phyloP scores from a whole-genome alignment of 2,329 filamentous ascomycete genomes.

The Aspergillus persii region DNA sequence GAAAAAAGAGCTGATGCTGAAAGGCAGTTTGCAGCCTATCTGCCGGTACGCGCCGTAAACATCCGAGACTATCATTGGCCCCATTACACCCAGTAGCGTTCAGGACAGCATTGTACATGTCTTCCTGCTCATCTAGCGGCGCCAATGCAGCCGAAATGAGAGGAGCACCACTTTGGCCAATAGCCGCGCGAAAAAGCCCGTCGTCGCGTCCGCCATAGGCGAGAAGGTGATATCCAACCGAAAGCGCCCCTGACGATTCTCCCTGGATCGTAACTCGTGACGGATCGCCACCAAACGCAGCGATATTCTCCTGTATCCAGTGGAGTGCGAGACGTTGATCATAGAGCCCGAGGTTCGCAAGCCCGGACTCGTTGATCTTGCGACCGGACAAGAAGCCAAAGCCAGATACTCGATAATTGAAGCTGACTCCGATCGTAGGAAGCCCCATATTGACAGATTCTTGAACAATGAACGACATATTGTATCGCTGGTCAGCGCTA shows the following conservation, averaged over 20 bases:
- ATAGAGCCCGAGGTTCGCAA: conserved; percentile 1
- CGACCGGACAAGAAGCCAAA: not conserved
- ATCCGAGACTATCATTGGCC: not conserved
- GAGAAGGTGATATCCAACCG: conserved; percentile 18
- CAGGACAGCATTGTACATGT: conserved; percentile 7
- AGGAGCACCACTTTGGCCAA: conserved; percentile 16
- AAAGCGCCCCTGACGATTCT: conserved; percentile 15
- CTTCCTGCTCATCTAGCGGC: conserved; percentile 4
- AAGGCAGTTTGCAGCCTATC: conserved; percentile 3
- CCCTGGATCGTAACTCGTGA: conserved; percentile 16
- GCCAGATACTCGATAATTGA: conserved; percentile 34
- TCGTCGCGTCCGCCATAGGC: conserved; percentile 25
- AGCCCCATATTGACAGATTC: conserved; percentile 49
- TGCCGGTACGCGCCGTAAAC: conserved; percentile 7
- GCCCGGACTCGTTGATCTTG: not conserved
- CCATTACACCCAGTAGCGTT: conserved; percentile 8
- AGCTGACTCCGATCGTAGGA: conserved; percentile 50
- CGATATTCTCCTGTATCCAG: conserved; percentile 1
- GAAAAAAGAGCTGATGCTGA: conserved; percentile 2
- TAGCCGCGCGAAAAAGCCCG: conserved; percentile 23
- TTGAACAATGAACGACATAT: conserved; percentile 57
- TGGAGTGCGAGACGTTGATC: conserved; percentile 1
- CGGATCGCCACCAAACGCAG: conserved; percentile 2
- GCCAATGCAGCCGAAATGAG: conserved; percentile 1
- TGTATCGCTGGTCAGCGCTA: conserved; percentile 46